Percentiles rank a stretch among this genome's conserved stretches.
phyloP scores from a whole-genome alignment of 495 filamentous ascomycete genomes.

The Xanthoparmelia taractica region DNA sequence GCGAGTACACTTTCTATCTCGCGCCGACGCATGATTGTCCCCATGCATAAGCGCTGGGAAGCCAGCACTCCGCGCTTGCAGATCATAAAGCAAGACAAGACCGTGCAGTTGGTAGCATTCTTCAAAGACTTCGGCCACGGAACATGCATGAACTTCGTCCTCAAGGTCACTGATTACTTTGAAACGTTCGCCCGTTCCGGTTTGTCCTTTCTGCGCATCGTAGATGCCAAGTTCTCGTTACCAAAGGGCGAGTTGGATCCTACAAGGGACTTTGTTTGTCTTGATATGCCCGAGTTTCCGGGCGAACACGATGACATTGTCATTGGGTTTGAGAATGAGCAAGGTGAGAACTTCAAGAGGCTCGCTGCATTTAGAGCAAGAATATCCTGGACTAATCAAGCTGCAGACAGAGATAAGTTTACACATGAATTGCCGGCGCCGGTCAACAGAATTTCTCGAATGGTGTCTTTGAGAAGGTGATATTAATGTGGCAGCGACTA shows the following conservation, averaged over 20 bases:
- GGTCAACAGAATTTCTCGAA: conserved; percentile 41
- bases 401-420: conserved; percentile 42
- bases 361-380: background rate
- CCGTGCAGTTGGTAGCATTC: conserved; percentile 70
- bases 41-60: conserved; percentile 86
- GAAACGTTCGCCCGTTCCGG: conserved; percentile 61
- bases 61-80: conserved; percentile 67
- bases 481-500: background rate
- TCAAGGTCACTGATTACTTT: conserved; percentile 72
- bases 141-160: conserved; percentile 74
- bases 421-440: conserved; percentile 41
- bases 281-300: conserved; percentile 81
- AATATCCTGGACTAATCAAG: conserved; percentile 12
- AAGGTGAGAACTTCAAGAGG: conserved; percentile 50
- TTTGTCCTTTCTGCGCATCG: conserved; percentile 62
- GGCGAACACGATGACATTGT: conserved; percentile 86
- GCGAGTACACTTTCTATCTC: conserved; percentile 71
- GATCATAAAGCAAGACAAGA: conserved; percentile 63
- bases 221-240: conserved; percentile 84
- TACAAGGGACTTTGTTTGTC: conserved; percentile 61
- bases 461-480: conserved; percentile 44
- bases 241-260: conserved; percentile 54
- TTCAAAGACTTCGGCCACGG: conserved; percentile 77
- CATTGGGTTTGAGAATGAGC: conserved; percentile 69
- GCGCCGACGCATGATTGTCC: conserved; percentile 79